phyloP scores from a whole-genome alignment of 164 flowering plant species.

The Aristolochia californica region DNA sequence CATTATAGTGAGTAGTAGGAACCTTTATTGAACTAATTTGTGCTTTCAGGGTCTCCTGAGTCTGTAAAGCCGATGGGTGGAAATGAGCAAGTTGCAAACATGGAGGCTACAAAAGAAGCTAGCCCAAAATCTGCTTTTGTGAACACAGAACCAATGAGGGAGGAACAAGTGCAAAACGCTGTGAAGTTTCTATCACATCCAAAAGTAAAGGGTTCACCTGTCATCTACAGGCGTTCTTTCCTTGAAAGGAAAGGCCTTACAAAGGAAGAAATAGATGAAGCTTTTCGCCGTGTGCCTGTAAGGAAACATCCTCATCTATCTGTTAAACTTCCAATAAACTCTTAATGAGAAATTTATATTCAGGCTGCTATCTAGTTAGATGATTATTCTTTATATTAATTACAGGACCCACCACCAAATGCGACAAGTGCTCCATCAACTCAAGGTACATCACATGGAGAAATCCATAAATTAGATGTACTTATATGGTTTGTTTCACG shows the following conservation, averaged over 20 bases:
- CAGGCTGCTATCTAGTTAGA: neutral
- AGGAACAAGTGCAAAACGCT: conserved; percentile 95
- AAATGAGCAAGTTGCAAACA: conserved; percentile 25
- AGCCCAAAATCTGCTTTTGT: conserved; percentile 61
- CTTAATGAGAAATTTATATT: neutral
- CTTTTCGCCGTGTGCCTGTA: conserved; percentile 94
- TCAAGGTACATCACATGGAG: conserved; percentile 37
- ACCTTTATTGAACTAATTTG: neutral
- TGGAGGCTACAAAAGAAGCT: conserved; percentile 24
- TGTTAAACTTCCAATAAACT: conserved; percentile 1
- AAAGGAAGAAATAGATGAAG: conserved; percentile 96
- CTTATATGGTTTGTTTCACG: neutral
- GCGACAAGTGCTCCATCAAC: conserved; percentile 26
- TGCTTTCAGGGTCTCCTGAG: conserved; percentile 19
- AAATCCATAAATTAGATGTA: neutral
- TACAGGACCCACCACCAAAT: conserved; percentile 65
- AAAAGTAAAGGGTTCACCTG: conserved; percentile 85
- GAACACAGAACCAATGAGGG: conserved; percentile 89
- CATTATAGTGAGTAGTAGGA: no score
- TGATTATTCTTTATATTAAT: conserved; percentile 1
- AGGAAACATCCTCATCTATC: conserved; percentile 6
- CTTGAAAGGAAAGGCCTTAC: conserved; percentile 97
- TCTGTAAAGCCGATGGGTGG: conserved; percentile 22
- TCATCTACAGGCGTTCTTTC: conserved; percentile 79
- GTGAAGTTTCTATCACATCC: conserved; percentile 95